A percentile compares a stretch with the other conserved stretches of the same genome.
These are phyloP conservation scores for Fusarium stilboides DNA, from an alignment of 2,329 filamentous ascomycete genomes.

Conservation along the genomic window DNA sequence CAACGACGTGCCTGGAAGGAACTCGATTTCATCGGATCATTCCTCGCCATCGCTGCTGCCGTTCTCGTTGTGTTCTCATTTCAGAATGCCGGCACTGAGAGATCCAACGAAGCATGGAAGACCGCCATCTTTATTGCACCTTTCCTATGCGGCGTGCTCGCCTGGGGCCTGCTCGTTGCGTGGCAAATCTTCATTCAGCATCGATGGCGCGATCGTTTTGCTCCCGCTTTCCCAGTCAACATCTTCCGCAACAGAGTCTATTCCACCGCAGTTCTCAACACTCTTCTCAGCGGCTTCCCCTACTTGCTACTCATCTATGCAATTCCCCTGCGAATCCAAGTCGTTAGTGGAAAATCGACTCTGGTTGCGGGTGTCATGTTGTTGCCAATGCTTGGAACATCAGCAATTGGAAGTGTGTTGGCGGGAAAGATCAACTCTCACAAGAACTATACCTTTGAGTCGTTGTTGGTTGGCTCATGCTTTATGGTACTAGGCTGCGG, in stretches of 20 bases:
- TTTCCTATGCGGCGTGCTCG: constrained; percentile 49
- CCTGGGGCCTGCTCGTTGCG: constrained; percentile 48
- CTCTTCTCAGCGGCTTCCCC: constrained; percentile 65
- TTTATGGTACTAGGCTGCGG: constrained; percentile 65
- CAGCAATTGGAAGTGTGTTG: constrained; percentile 62
- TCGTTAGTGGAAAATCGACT: constrained; percentile 64
- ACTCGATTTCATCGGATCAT: constrained; percentile 68
- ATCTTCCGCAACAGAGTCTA: constrained; percentile 66
- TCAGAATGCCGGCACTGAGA: constrained; percentile 63
- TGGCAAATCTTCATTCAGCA: constrained; percentile 51
- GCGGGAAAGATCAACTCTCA: constrained; percentile 61
- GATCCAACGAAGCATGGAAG: constrained; percentile 59
- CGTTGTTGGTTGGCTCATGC: constrained; percentile 58
- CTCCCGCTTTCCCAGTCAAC: constrained; percentile 63
- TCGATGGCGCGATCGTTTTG: constrained; percentile 50
- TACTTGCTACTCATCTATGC: constrained; percentile 65
- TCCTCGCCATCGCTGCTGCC: constrained; percentile 68
- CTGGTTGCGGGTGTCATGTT: constrained; percentile 66
- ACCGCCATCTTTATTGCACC: constrained; percentile 55
- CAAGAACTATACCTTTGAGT: constrained; percentile 61
- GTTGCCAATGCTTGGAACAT: constrained; percentile 66
- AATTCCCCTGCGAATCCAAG: constrained; percentile 65
- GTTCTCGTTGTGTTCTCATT: constrained; percentile 72
- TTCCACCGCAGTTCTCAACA: constrained; percentile 59
- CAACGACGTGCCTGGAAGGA: constrained; percentile 62